Evolutionary conservation across 331 rosid species (phyloP).

Genomic region (Prunus yedoensis): DNA sequence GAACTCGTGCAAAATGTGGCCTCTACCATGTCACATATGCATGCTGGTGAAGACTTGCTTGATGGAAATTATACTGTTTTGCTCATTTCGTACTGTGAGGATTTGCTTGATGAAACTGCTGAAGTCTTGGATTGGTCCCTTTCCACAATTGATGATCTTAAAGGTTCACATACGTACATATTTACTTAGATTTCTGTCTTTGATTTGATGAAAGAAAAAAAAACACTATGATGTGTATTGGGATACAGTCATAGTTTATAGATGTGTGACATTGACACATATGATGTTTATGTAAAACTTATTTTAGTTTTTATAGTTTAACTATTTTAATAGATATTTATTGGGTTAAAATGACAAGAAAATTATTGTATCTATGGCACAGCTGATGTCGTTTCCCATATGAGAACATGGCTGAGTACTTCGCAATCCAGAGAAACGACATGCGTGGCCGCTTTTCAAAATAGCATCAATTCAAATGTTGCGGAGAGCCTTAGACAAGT

Average conservation of each 20-base stretch:
- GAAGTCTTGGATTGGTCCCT: slow-evolving; percentile 11
- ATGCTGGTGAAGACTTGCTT: not conserved
- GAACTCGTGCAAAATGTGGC: not conserved
- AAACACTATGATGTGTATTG: too few relatives aligned
- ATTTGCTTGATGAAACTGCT: slow-evolving; percentile 1
- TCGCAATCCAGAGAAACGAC: not conserved
- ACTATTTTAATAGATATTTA: too few relatives aligned
- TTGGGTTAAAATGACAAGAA: too few relatives aligned
- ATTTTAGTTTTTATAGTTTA: too few relatives aligned
- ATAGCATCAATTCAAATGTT: not conserved
- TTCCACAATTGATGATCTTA: not conserved
- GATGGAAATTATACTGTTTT: not conserved
- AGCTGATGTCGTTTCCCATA: slow-evolving; percentile 7
- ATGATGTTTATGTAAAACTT: too few relatives aligned
- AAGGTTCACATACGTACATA: not conserved
- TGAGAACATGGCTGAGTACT: slow-evolving; percentile 7
- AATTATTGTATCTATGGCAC: not conserved
- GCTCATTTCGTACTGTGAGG: slow-evolving; percentile 4
- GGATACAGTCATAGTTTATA: too few relatives aligned
- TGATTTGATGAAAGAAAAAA: not conserved
- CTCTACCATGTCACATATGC: not conserved
- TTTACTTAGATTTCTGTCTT: not conserved
- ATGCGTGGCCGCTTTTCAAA: not conserved
- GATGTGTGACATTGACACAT: too few relatives aligned
- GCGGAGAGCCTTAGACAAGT: slow-evolving; percentile 3